Evolutionary conservation across 73 alveolate species (phyloP).

Genomic region (Breviolum minutum): DNA sequence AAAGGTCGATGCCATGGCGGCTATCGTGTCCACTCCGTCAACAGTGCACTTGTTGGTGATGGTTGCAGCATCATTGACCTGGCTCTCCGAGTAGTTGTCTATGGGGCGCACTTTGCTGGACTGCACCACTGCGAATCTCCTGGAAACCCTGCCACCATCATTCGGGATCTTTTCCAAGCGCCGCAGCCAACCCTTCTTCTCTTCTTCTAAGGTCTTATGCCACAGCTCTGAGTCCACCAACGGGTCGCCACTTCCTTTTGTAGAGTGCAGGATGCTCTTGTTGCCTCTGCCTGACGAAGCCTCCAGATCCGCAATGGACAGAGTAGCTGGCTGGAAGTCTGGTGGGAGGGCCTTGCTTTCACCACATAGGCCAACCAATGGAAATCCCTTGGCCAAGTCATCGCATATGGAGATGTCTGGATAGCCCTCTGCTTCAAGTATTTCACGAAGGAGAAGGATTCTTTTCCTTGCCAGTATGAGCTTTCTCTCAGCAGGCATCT

Average conservation of each 20-base stretch:
- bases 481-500: not conserved
- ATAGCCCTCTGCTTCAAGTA: not conserved
- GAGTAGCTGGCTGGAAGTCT: not conserved
- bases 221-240: not conserved
- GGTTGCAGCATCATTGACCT: not conserved
- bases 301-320: not conserved
- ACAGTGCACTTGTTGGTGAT: not conserved
- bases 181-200: not conserved
- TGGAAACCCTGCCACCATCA: not conserved
- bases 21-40: not conserved
- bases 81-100: conserved; percentile 24
- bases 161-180: not conserved
- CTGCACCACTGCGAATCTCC: not conserved
- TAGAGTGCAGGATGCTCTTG: not conserved
- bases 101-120: conserved; percentile 39
- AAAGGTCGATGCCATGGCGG: not conserved
- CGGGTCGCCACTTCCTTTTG: not conserved
- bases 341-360: not conserved
- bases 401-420: not conserved
- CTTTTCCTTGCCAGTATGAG: not conserved
- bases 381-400: not conserved
- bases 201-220: not conserved
- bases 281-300: not conserved
- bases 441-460: not conserved
- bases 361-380: not conserved